Evolutionary conservation across 2,329 filamentous ascomycete genomes (phyloP).

Genomic region (Microthyrium microscopicum): DNA sequence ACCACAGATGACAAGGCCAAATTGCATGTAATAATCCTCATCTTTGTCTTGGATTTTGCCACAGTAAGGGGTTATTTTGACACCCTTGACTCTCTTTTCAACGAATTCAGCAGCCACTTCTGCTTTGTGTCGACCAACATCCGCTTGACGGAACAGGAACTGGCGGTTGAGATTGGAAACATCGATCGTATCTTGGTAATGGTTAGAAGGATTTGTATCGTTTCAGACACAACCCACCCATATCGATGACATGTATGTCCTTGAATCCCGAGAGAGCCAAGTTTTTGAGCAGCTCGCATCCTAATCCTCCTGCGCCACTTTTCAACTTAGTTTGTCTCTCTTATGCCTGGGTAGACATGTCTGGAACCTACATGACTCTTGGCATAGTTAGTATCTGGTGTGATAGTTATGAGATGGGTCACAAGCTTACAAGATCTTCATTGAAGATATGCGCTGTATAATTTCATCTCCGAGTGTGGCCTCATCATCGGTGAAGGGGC

Average conservation of each 20-base stretch:
- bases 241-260: conserved; percentile 96
- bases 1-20: conserved; percentile 83
- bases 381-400: not conserved
- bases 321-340: conserved; percentile 26
- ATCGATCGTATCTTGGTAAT: conserved; percentile 69
- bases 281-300: conserved; percentile 94
- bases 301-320: conserved; percentile 84
- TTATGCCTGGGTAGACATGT: conserved; percentile 16
- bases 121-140: conserved; percentile 88
- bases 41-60: conserved; percentile 95
- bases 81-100: conserved; percentile 72
- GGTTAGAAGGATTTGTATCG: conserved; percentile 1
- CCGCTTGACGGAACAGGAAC: conserved; percentile 80
- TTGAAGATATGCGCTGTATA: conserved; percentile 17
- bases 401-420: not conserved
- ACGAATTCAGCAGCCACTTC: conserved; percentile 87
- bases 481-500: conserved; percentile 64
- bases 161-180: conserved; percentile 96
- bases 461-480: conserved; percentile 27
- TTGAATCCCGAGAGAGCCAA: conserved; percentile 90
- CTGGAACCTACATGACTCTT: conserved; percentile 19
- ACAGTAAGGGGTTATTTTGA: conserved; percentile 86
- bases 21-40: conserved; percentile 92
- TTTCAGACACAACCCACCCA: conserved; percentile 44
- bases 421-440: conserved; percentile 46